Conservation (phyloP, 1,284 basidiomycete species). For the Ceratobasidium sp. region DNA sequence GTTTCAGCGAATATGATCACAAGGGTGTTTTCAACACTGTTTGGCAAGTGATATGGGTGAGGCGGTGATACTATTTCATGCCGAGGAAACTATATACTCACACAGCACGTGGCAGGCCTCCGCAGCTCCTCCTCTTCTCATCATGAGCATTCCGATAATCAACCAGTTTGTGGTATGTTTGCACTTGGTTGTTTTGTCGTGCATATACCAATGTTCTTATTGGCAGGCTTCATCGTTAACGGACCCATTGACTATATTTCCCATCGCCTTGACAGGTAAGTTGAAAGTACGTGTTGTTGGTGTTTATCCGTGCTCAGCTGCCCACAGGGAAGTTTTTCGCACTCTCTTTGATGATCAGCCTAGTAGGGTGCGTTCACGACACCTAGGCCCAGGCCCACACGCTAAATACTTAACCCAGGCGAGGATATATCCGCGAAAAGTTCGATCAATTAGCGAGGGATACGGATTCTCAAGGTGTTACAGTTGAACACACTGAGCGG, state of each 20-base stretch:
- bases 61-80: not conserved
- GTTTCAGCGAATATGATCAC: not conserved
- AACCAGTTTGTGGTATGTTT: conserved; percentile 13
- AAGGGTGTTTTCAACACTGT: conserved; percentile 26
- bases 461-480: not conserved
- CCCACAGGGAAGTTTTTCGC: conserved; percentile 27
- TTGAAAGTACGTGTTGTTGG: not conserved
- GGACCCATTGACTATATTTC: conserved; percentile 15
- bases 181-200: not conserved
- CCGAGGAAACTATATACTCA: not conserved
- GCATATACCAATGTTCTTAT: not conserved
- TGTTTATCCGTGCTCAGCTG: not conserved
- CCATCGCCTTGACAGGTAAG: conserved; percentile 11
- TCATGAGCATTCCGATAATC: conserved; percentile 10
- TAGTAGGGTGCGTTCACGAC: conserved; percentile 18
- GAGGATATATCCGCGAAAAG: conserved; percentile 35
- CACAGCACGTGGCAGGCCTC: conserved; percentile 9
- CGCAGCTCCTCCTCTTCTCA: conserved; percentile 15
- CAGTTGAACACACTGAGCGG: not conserved
- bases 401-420: not conserved
- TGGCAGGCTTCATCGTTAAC: not conserved
- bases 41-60: conserved; percentile 42
- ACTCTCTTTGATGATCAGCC: conserved; percentile 36
- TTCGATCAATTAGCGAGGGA: not conserved
- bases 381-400: not conserved